Conservation (phyloP, 2,329 filamentous ascomycete species). For the Sphaceloma murrayae region DNA sequence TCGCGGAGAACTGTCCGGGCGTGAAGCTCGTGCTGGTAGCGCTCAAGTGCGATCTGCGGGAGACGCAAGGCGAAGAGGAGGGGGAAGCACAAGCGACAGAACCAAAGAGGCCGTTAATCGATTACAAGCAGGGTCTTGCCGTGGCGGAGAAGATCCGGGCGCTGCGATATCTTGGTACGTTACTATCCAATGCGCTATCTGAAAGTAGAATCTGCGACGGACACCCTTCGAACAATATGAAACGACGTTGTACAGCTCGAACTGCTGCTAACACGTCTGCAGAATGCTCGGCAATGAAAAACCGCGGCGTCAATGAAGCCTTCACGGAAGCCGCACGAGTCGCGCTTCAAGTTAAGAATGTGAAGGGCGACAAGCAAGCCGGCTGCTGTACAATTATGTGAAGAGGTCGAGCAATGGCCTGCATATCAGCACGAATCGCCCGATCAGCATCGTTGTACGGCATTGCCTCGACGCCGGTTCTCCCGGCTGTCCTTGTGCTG, state of each 20-base stretch:
- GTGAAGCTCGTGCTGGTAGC: conserved; percentile 93
- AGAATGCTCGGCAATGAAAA: conserved; percentile 98
- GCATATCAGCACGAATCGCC: background rate
- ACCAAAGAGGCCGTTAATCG: conserved; percentile 58
- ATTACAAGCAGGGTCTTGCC: conserved; percentile 83
- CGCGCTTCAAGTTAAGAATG: conserved; percentile 54
- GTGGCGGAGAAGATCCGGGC: conserved; percentile 88
- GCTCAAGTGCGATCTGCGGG: conserved; percentile 90
- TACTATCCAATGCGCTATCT: background rate
- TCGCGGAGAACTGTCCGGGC: conserved; percentile 91
- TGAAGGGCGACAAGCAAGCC: conserved; percentile 38
- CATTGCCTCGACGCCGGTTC: background rate
- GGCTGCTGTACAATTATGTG: conserved; percentile 39
- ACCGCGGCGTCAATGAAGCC: conserved; percentile 94
- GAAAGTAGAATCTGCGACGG: too few species aligned
- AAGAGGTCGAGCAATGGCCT: background rate
- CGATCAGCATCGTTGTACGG: background rate
- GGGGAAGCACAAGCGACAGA: conserved; percentile 31
- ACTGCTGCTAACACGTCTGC: too few species aligned
- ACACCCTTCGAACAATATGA: background rate
- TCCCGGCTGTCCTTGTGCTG: background rate
- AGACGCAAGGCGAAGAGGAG: conserved; percentile 58
- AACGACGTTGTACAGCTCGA: too few species aligned
- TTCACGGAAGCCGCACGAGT: conserved; percentile 97
- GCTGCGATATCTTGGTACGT: conserved; percentile 71